Evolutionary conservation across 1,284 basidiomycete species (phyloP), one percentile per base, ranked within the genome.

Genomic region (Ceratobasidium sp.): DNA sequence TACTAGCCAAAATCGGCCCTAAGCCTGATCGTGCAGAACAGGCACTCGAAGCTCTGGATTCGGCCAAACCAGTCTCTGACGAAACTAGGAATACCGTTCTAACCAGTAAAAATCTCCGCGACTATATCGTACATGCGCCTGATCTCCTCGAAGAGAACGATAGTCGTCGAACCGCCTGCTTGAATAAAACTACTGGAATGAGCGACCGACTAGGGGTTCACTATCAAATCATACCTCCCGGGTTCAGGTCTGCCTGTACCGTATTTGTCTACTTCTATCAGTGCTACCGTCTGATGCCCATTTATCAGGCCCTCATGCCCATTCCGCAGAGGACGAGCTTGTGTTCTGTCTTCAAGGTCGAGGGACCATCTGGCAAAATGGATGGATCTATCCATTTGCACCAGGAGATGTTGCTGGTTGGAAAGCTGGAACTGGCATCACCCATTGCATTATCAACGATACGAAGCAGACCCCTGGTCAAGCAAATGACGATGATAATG

Each of bases 351-450:
- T 75, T 25, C 68, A 71, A 7, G 74, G 74, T n/a, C 52, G 52
- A 25, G 74, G 74, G 5, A 45, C 73, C 12, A 43, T 75, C 17
- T 75, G 74, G 74, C 74, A 75, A 52, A 74, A 75, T 52, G 74
- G 74, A 2, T 71, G 70, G 71, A 75, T 73, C 2, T 75, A 74
- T 55, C 71, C 73, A 12, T 72, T 75, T 47, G 55, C 29, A 8
- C 55, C 70, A 1, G 65, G 69, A 0, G 74, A 75, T 53, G 56
- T 62, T 22, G 73, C 70, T 34, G 72, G 72, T 2, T 75, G 74
- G 74, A 73, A 71, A 43, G 72, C 69, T 12, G 73, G 74, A 3
- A 75, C 74, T 13, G 74, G 74, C 13, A 65, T 72, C 50, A 68
- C 71, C 20, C 72, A 73, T 49, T 74, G 73, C 15, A 69, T 75